phyloP scores from a whole-genome alignment of 1,284 basidiomycete species.

The Papiliotrema nemorosa region DNA sequence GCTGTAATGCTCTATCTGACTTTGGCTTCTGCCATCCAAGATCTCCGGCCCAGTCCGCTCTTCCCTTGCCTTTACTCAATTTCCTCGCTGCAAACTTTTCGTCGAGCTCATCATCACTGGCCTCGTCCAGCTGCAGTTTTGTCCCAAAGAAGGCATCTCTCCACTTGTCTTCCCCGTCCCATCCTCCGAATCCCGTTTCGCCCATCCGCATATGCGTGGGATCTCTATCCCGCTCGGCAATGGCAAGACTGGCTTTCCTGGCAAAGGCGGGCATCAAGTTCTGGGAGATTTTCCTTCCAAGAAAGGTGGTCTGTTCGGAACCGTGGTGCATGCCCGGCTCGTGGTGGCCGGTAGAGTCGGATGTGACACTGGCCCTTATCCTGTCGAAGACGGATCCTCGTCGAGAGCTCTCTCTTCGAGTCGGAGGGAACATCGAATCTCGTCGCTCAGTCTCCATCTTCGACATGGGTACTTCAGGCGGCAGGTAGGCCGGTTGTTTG shows the following conservation, averaged over 20 bases:
- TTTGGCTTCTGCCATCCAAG: slow-evolving; percentile 23
- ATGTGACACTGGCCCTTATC: not conserved
- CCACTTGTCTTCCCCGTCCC: slow-evolving; percentile 12
- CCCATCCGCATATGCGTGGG: slow-evolving; percentile 24
- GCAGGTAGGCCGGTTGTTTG: slow-evolving; percentile 24
- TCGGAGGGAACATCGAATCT: slow-evolving; percentile 5
- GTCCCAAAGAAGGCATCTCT: slow-evolving; percentile 23
- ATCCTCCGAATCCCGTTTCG: slow-evolving; percentile 14
- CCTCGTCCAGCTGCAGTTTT: slow-evolving; percentile 22
- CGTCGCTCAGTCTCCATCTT: not conserved
- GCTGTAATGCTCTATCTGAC: not conserved
- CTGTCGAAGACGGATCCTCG: slow-evolving; percentile 1
- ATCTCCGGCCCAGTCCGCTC: slow-evolving; percentile 6
- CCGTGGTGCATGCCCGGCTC: slow-evolving; percentile 6
- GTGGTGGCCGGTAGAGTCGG: slow-evolving; percentile 15
- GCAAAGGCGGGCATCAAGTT: slow-evolving; percentile 24
- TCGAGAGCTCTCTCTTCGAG: too few relatives aligned
- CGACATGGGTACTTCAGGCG: slow-evolving; percentile 22
- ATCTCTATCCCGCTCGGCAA: slow-evolving; percentile 17
- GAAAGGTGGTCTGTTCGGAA: slow-evolving; percentile 19
- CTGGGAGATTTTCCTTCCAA: slow-evolving; percentile 19
- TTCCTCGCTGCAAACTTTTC: slow-evolving; percentile 5
- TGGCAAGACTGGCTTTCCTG: slow-evolving; percentile 21
- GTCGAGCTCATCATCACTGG: slow-evolving; percentile 22
- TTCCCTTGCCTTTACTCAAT: slow-evolving; percentile 18